A percentile compares a stretch with the other conserved stretches of the same genome.
Evolutionary conservation across 2,329 filamentous ascomycete genomes (phyloP).

Genomic region (Xylaria digitata): DNA sequence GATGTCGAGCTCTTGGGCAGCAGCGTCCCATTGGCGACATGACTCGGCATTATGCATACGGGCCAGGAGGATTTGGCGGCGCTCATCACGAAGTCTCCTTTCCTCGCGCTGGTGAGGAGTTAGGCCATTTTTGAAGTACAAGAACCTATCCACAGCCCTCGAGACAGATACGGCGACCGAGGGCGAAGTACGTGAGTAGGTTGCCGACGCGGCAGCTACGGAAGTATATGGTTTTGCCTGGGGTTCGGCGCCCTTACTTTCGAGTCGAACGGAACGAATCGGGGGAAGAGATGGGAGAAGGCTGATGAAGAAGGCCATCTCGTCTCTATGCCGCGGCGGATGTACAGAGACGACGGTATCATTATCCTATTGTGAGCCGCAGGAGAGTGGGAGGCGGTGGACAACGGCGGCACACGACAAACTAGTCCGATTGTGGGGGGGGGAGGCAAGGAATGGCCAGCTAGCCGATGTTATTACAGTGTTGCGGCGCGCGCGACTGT

Average conservation of each 20-base stretch:
- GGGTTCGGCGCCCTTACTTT: constrained; percentile 10
- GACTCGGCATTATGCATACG: constrained; percentile 76
- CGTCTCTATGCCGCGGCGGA: constrained; percentile 25
- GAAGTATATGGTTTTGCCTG: not conserved
- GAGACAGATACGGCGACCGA: constrained; percentile 47
- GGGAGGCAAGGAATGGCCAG: not conserved
- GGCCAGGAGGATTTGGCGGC: constrained; percentile 70
- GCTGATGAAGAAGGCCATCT: constrained; percentile 45
- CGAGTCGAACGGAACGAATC: constrained; percentile 15
- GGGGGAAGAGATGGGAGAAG: constrained; percentile 40
- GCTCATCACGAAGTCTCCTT: constrained; percentile 63
- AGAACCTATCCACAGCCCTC: constrained; percentile 55
- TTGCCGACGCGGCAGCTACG: not conserved
- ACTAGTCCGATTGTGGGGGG: constrained; percentile 10
- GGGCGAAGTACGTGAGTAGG: constrained; percentile 10
- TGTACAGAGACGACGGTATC: not conserved
- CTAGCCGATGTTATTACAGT: not conserved
- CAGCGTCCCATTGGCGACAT: constrained; percentile 77
- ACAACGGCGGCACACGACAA: constrained; percentile 14
- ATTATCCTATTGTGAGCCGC: constrained; percentile 13
- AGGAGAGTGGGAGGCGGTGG: constrained; percentile 1
- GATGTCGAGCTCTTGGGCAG: constrained; percentile 80
- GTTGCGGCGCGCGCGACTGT: constrained; percentile 4
- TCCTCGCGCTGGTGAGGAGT: constrained; percentile 62
- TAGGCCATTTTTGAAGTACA: constrained; percentile 65